Percentiles rank a stretch among this genome's conserved stretches.
Evolutionary conservation across 2,329 filamentous ascomycete genomes (phyloP).

Genomic region (Colletotrichum melonis): DNA sequence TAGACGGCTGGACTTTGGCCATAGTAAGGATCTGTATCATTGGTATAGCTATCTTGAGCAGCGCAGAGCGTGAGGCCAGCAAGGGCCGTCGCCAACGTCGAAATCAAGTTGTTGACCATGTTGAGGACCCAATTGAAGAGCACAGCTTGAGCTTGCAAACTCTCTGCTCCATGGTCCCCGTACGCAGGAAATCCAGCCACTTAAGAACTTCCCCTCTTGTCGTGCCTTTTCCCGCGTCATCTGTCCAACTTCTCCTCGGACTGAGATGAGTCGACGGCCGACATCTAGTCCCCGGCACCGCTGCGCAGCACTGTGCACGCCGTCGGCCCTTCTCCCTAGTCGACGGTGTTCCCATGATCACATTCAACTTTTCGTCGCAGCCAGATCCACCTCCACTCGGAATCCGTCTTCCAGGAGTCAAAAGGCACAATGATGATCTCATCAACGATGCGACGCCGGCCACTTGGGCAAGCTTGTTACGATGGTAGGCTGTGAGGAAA

Average conservation of each 20-base stretch:
- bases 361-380: neutral
- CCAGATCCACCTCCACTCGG: neutral
- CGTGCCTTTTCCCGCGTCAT: neutral
- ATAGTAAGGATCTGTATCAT: slow-evolving; percentile 19
- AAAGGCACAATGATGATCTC: slow-evolving; percentile 1
- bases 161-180: neutral
- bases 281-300: neutral
- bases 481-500: slow-evolving; percentile 4
- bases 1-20: slow-evolving; percentile 41
- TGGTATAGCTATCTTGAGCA: slow-evolving; percentile 15
- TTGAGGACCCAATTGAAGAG: neutral
- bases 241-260: neutral
- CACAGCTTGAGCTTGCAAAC: neutral
- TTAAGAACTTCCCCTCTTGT: neutral
- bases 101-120: slow-evolving; percentile 5
- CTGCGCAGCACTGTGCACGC: neutral
- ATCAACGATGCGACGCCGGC: neutral
- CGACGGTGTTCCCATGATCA: slow-evolving; percentile 3
- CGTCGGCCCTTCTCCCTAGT: slow-evolving; percentile 1
- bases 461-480: neutral
- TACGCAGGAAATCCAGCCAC: neutral
- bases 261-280: neutral
- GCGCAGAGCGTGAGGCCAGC: slow-evolving; percentile 8
- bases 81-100: neutral
- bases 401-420: neutral